Base-by-base conservation (phyloP, 2,329 filamentous ascomycete species). In the Aspergillus pseudoterreus region DNA sequence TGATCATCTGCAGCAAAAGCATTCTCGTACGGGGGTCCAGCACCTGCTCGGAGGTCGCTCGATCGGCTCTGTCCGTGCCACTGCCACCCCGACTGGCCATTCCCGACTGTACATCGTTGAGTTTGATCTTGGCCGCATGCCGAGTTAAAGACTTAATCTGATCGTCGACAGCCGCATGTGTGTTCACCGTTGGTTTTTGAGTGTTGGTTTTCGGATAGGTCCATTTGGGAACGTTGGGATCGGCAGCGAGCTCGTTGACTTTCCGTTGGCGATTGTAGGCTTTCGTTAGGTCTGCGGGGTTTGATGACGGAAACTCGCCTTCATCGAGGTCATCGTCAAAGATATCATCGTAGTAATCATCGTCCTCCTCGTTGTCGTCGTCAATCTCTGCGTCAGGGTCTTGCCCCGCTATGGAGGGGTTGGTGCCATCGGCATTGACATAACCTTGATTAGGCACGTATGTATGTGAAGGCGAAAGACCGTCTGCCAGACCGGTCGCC, bases 1-100 rank as follows among this genome's bases (percentile, higher is more conserved):
- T 96, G 76, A 97, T 92, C 82, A 99, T 90, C 75, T 96, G 90
- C 58, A 96, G 79, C 49, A 99, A 78, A 55, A 99, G 92, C 90
- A 96, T 95, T 60, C 92, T 87, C 12, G 94, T 99, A 49, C 91
- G 82, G 57, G 91, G 90, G 73, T 99, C 94, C 55, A 99, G 77
- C 45, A 99, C 94, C 71, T 96, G 90, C 70, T 99, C 94, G 61
- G 84, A 90, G 12, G 94, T 99, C 47, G 94, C 92, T 53, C 94
- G 85, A 69, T 99, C 92, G 50, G 88, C 86, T 78, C 94, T 95
- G 72, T 96, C 92, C 49, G 63, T 70, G 38, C 66, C 69, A 57
- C 67, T 67, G 27, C 71, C 75, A 42, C 74, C 73, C 45, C 78
- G 80, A 15, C 71, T 74, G 10, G 72, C 74, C 27, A 82, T 69